phyloP scores from a whole-genome alignment of 495 filamentous ascomycete species.

The Xylaria nigripes region DNA sequence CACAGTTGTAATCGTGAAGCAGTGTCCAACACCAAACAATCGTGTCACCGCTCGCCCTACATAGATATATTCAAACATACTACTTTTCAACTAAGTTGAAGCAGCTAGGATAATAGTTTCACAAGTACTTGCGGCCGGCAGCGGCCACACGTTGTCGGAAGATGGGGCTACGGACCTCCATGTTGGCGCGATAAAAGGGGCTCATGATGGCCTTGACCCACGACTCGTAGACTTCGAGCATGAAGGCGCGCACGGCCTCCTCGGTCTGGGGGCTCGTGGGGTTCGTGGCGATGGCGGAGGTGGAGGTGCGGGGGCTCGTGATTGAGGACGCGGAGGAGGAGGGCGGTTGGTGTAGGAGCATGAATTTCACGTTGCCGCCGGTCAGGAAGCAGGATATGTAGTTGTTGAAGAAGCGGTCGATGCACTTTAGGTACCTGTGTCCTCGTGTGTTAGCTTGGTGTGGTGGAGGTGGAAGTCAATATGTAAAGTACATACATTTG shows the following conservation, averaged over 20 bases:
- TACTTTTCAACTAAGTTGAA: neutral
- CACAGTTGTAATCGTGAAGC: neutral
- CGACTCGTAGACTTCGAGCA: slow-evolving; percentile 84
- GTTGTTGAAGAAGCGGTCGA: slow-evolving; percentile 87
- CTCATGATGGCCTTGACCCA: slow-evolving; percentile 98
- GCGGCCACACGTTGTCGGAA: slow-evolving; percentile 73
- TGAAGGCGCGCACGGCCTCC: slow-evolving; percentile 89
- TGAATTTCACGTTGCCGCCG: slow-evolving; percentile 71
- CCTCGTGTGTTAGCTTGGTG: neutral
- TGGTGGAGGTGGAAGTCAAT: neutral
- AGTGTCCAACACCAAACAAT: neutral
- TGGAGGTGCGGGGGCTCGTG: slow-evolving; percentile 39
- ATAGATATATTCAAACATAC: neutral
- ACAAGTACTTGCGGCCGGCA: slow-evolving; percentile 91
- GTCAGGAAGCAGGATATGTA: slow-evolving; percentile 91
- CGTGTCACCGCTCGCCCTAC: neutral
- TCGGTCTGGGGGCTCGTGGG: slow-evolving; percentile 81
- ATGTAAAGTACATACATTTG: slow-evolving; percentile 57
- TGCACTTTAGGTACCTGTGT: slow-evolving; percentile 82
- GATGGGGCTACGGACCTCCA: slow-evolving; percentile 74
- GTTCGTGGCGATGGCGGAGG: slow-evolving; percentile 62
- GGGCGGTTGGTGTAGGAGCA: slow-evolving; percentile 76
- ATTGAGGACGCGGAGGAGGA: slow-evolving; percentile 28
- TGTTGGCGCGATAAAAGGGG: slow-evolving; percentile 80
- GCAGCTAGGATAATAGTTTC: neutral